Base-by-base conservation (phyloP, 176 grass and related monocot genomes). In the Thinopyrum elongatum region DNA sequence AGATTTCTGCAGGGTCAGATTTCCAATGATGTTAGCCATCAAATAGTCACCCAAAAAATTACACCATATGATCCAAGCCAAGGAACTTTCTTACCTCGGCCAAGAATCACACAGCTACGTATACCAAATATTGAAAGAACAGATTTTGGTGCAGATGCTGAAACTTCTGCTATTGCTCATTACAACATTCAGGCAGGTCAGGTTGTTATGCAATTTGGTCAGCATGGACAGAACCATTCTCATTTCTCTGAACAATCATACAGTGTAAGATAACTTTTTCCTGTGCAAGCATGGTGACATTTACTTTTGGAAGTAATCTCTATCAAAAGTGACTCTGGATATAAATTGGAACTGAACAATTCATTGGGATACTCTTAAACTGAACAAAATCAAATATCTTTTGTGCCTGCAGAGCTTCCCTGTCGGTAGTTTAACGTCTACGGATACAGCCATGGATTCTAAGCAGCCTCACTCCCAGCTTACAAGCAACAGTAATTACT, bases 61-160 rank as follows among this genome's bases (percentile, higher is more conserved):
- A n/a, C 51, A 34, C 85, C 38, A 68, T 25, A 81, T 80, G 34
- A 76, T 61, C 55, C 85, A 84, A 84, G 23, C 23, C 81, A 84
- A 61, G 61, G 39, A 70, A 19, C 17, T 22, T 27, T 76, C 70
- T 81, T 88, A 53, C 19, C 77, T 25, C 33, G 39, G 70, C 77
- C 90, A 88, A 81, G 82, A 70, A 41, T 82, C 19, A 64, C 53
- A 5, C 51, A 70, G 7, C 28, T 88, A 10, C 23, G 26, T 47
- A 88, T 77, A 85, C 70, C 86, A 71, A 85, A 85, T 60, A 55
- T 21, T 2, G 69, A 74, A 84, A 60, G 9, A 85, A n/a, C 70
- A 70, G 13, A 77, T 77, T 70, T 88, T 55, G 39, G 51, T 53
- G 29, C 9, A 88, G 35, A 77, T 65, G 31, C 21, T 79, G 27